Conservation (phyloP, 495 filamentous ascomycete genomes). For the Neurospora intermedia region DNA sequence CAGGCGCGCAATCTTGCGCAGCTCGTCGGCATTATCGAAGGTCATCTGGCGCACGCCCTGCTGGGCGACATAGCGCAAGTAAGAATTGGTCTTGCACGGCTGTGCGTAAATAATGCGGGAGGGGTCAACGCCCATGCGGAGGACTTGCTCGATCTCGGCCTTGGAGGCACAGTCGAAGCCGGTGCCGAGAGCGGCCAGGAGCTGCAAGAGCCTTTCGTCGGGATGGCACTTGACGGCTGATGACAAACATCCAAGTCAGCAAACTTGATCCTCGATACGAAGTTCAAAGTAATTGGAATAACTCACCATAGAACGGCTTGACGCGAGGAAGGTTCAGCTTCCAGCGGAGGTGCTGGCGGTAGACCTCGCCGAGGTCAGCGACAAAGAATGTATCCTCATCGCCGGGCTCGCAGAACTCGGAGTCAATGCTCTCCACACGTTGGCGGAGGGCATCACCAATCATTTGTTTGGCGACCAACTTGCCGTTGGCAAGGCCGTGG, state of each 20-base stretch:
- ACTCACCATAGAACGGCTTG: constrained; percentile 90
- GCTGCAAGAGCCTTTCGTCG: constrained; percentile 76
- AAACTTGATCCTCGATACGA: not conserved
- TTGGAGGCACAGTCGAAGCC: constrained; percentile 99
- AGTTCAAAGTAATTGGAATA: not conserved
- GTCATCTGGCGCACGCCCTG: constrained; percentile 95
- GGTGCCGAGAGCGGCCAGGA: constrained; percentile 77
- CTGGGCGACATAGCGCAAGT: constrained; percentile 76
- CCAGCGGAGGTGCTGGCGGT: constrained; percentile 97
- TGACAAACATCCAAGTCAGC: constrained; percentile 3
- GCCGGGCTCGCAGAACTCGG: constrained; percentile 73
- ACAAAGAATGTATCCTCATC: constrained; percentile 98
- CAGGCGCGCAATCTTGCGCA: constrained; percentile 90
- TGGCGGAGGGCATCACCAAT: constrained; percentile 72
- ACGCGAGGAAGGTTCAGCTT: constrained; percentile 87
- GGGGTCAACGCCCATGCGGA: constrained; percentile 75
- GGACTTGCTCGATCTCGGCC: constrained; percentile 84
- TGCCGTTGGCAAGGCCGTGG: constrained; percentile 4
- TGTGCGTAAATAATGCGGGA: constrained; percentile 97
- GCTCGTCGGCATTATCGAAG: constrained; percentile 94
- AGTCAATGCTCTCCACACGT: constrained; percentile 71
- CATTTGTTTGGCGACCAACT: constrained; percentile 42
- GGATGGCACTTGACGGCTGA: constrained; percentile 97
- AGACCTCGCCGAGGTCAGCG: constrained; percentile 94
- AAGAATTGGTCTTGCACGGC: constrained; percentile 98